These are phyloP conservation scores for Pittosporum tobira DNA, from an alignment of 129 eudicot genomes.

Conservation along the genomic window DNA sequence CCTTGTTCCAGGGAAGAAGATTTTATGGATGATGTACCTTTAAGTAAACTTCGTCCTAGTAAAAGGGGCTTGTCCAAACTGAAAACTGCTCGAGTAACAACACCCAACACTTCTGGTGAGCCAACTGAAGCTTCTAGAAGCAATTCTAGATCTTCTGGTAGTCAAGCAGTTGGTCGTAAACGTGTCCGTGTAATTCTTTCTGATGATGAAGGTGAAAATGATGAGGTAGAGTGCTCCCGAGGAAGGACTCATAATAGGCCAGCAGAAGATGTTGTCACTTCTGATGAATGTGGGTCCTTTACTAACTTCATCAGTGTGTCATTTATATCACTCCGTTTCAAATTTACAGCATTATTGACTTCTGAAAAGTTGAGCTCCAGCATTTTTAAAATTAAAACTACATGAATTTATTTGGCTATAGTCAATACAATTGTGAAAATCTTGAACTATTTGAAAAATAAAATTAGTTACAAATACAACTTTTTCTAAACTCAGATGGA, in stretches of 20 bases:
- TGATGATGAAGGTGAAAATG: constrained; percentile 68
- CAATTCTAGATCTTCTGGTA: constrained; percentile 35
- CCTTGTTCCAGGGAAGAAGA: constrained; percentile 29
- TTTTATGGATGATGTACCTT: constrained; percentile 36
- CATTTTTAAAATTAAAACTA: too few species aligned
- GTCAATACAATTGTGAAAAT: too few species aligned
- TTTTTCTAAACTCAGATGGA: too few species aligned
- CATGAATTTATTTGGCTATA: too few species aligned
- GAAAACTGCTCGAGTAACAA: constrained; percentile 19
- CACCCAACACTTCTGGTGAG: constrained; percentile 19
- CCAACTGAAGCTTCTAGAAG: constrained; percentile 38
- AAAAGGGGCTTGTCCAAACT: constrained; percentile 21
- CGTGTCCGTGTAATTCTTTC: constrained; percentile 68
- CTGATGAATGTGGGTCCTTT: constrained; percentile 57
- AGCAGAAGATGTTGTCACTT: constrained; percentile 60
- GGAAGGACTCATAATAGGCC: constrained; percentile 18
- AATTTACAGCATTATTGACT: too few species aligned
- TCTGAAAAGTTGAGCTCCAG: too few species aligned
- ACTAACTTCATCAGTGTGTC: neutral
- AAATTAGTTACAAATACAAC: too few species aligned
- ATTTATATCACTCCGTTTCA: too few species aligned
- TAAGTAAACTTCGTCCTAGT: constrained; percentile 35
- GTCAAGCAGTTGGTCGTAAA: constrained; percentile 60
- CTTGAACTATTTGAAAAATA: too few species aligned
- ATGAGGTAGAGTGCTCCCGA: constrained; percentile 29